Conservation (phyloP, 148 eudicot species). For the Nepenthes gracilis region DNA sequence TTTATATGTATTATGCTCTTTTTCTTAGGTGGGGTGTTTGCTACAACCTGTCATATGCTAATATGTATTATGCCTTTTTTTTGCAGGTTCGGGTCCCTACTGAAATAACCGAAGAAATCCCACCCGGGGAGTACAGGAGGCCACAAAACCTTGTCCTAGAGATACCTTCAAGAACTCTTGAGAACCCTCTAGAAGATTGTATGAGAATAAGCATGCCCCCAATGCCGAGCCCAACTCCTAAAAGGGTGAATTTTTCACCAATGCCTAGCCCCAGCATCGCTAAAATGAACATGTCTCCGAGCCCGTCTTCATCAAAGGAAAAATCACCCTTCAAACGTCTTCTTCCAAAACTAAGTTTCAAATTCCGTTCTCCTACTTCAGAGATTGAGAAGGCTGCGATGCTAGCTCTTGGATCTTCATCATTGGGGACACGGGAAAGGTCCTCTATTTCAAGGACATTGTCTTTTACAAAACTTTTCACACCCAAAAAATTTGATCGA, state of each 20-base stretch:
- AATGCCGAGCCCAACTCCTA: slow-evolving; percentile 50
- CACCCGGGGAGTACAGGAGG: slow-evolving; percentile 17
- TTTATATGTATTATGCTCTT: too few relatives aligned
- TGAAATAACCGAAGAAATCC: slow-evolving; percentile 66
- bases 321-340: slow-evolving; percentile 58
- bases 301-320: slow-evolving; percentile 35
- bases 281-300: slow-evolving; percentile 19
- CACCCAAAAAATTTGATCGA: slow-evolving; percentile 40
- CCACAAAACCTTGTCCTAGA: slow-evolving; percentile 32
- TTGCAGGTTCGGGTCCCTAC: slow-evolving; percentile 40
- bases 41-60: background rate
- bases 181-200: slow-evolving; percentile 35
- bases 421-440: slow-evolving; percentile 29
- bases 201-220: slow-evolving; percentile 46
- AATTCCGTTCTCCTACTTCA: slow-evolving; percentile 41
- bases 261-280: slow-evolving; percentile 30
- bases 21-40: background rate
- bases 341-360: slow-evolving; percentile 77
- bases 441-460: slow-evolving; percentile 38
- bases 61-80: background rate
- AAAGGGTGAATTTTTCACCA: slow-evolving; percentile 53
- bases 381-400: slow-evolving; percentile 68
- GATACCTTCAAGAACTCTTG: slow-evolving; percentile 32
- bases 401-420: slow-evolving; percentile 56
- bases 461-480: slow-evolving; percentile 53